These are phyloP conservation scores for Fusarium redolens DNA, from an alignment of 2,329 filamentous ascomycete species.

Conservation along the genomic window DNA sequence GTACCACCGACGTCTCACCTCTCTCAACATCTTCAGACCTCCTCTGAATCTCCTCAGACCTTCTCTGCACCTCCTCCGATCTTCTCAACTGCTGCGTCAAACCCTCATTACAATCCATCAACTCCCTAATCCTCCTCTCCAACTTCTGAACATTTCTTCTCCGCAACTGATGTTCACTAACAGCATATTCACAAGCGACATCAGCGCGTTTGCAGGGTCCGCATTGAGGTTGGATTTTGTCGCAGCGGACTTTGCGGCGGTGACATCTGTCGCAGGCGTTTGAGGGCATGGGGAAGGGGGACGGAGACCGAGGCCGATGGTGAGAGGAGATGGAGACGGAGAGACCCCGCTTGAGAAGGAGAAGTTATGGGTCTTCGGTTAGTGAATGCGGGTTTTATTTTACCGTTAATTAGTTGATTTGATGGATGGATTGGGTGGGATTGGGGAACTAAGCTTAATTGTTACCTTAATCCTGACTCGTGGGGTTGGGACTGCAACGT, in stretches of 20 bases:
- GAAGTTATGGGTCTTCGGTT: slow-evolving; percentile 12
- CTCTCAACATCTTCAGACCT: neutral
- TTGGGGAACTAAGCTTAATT: slow-evolving; percentile 25
- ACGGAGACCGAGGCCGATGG: slow-evolving; percentile 32
- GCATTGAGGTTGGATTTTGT: slow-evolving; percentile 53
- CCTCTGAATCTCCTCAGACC: neutral
- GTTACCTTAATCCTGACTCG: slow-evolving; percentile 31
- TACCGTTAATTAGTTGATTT: neutral
- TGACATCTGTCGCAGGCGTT: slow-evolving; percentile 55
- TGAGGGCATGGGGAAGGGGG: slow-evolving; percentile 28
- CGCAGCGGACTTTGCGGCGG: slow-evolving; percentile 55
- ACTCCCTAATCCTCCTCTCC: slow-evolving; percentile 49
- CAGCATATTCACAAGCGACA: slow-evolving; percentile 50
- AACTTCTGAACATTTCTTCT: slow-evolving; percentile 50
- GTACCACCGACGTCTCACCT: neutral
- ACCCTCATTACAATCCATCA: slow-evolving; percentile 46
- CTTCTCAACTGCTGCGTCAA: slow-evolving; percentile 20
- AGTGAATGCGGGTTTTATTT: slow-evolving; percentile 5
- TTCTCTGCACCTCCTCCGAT: neutral
- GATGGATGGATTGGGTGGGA: neutral
- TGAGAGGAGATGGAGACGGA: neutral
- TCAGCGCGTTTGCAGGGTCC: slow-evolving; percentile 50
- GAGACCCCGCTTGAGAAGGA: slow-evolving; percentile 26
- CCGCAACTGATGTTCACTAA: slow-evolving; percentile 45
- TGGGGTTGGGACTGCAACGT: slow-evolving; percentile 5